phyloP scores from a whole-genome alignment of 2,329 filamentous ascomycete species.

The Volutella citrinella region DNA sequence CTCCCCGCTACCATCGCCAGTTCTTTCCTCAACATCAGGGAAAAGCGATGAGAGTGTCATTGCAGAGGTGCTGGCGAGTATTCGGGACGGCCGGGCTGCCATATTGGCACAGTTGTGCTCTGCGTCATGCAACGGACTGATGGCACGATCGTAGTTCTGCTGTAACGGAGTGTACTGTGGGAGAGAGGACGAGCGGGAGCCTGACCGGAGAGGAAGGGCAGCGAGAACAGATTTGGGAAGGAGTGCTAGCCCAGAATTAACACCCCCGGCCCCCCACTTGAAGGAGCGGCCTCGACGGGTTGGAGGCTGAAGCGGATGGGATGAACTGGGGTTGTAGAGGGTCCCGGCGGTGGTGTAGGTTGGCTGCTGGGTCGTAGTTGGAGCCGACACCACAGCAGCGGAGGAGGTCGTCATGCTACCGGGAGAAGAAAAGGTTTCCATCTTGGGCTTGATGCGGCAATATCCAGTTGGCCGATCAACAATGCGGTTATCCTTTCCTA shows the following conservation, averaged over 20 bases:
- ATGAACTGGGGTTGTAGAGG: conserved; percentile 47
- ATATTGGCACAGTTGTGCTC: conserved; percentile 25
- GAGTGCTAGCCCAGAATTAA: conserved; percentile 30
- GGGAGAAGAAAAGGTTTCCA: conserved; percentile 29
- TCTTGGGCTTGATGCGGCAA: conserved; percentile 20
- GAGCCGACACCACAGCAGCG: conserved; percentile 19
- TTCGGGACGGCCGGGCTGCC: conserved; percentile 22
- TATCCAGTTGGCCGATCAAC: conserved; percentile 17
- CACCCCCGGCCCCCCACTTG: conserved; percentile 35
- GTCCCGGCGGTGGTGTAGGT: conserved; percentile 58
- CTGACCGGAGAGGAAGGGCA: conserved; percentile 30
- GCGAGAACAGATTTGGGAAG: conserved; percentile 37
- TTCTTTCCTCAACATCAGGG: conserved; percentile 14
- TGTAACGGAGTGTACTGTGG: conserved; percentile 50
- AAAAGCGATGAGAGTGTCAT: conserved; percentile 17
- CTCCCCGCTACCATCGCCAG: conserved; percentile 22
- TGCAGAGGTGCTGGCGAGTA: conserved; percentile 26
- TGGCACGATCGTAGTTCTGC: conserved; percentile 52
- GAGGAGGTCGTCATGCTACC: conserved; percentile 19
- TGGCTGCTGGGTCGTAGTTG: conserved; percentile 36
- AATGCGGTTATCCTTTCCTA: conserved; percentile 14
- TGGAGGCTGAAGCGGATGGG: conserved; percentile 48
- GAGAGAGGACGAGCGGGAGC: conserved; percentile 15
- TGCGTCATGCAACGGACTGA: conserved; percentile 35
- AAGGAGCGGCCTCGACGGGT: conserved; percentile 46